A percentile compares a stretch with the other conserved stretches of the same genome.
Evolutionary conservation across 495 filamentous ascomycete genomes (phyloP).

Genomic region (Aspergillus avenaceus): DNA sequence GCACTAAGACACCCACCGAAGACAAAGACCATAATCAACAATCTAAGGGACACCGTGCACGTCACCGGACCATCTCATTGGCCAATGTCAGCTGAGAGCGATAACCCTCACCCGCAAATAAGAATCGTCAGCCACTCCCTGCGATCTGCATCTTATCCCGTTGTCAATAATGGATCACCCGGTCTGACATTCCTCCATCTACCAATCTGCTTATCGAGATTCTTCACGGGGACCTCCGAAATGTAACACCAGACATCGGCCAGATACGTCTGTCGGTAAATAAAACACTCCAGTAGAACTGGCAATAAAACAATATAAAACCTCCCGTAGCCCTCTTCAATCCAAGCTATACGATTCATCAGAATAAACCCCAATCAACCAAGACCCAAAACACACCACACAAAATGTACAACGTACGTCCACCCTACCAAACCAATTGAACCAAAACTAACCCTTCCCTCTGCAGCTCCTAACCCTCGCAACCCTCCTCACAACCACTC

Average conservation of each 20-base stretch:
- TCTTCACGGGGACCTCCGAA: slow-evolving; percentile 10
- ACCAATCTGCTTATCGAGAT: slow-evolving; percentile 12
- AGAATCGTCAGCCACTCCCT: background rate
- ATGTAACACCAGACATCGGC: slow-evolving; percentile 15
- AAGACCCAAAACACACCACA: too few species aligned
- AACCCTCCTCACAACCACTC: slow-evolving; percentile 10
- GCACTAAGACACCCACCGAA: too few species aligned
- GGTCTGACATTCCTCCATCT: background rate
- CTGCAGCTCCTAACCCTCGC: slow-evolving; percentile 20
- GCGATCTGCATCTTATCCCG: background rate
- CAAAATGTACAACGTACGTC: too few species aligned
- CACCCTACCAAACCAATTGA: too few species aligned
- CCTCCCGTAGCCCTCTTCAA: too few species aligned
- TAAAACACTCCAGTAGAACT: too few species aligned
- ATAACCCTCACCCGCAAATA: background rate
- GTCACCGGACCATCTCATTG: background rate
- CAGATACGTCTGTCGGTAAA: too few species aligned
- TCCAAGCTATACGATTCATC: too few species aligned
- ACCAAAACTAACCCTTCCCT: background rate
- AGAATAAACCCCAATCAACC: too few species aligned
- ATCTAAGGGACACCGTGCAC: background rate
- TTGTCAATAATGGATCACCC: background rate
- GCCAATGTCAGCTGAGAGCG: background rate
- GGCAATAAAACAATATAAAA: too few species aligned
- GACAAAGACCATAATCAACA: too few species aligned